Evolutionary conservation across 768 basidiomycete species (phyloP), one percentile per base, ranked within the genome.

Genomic region (Serendipita vermifera): DNA sequence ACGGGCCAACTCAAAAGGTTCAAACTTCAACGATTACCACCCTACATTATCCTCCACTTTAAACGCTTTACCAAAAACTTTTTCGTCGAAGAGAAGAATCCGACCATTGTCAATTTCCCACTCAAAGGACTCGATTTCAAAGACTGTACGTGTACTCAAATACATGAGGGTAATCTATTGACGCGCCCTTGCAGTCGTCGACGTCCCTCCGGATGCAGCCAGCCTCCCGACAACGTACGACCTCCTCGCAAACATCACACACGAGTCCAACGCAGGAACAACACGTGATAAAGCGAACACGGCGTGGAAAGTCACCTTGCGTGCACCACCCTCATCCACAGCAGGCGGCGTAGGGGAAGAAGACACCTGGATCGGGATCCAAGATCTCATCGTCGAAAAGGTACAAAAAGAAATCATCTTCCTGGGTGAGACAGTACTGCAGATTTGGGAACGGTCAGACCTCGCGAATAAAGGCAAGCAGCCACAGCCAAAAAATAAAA

Each of bases 71-170:
- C 89, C 22, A 96, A 88, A 68, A 99, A 98, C 67, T 76, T 76
- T 54, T 97, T 98, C 63, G 92, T 97, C 4, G 94, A 97, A 68
- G 96, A 99, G 69, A 96, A 96, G 70, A 99, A 99, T 64, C 94
- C 94, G 5, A 99, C 96, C 1, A 93, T 99, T 59, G 87, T 99
- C 62, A 99, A 94, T 66, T 99, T 96, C 65, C 94, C 94, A 2
- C 74, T 97, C 24, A 79, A 87, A 57, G 93, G 94, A 3, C 77
- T 98, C 17, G 94, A 99, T 69, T 85, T 99, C 68, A 73, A 72
- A 63, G 91, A 91, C 51, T 97, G 96, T 96, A 67, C 64, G 40
- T 11, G 7, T 24, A 7, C 40, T 43, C 40, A 9, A 7, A 9
- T 22, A 22, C 40, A 43, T 43, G 13, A 11, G 7, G 13, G 13